Conservation (phyloP, 1,284 basidiomycete genomes). For the Termitomyces sp. region DNA sequence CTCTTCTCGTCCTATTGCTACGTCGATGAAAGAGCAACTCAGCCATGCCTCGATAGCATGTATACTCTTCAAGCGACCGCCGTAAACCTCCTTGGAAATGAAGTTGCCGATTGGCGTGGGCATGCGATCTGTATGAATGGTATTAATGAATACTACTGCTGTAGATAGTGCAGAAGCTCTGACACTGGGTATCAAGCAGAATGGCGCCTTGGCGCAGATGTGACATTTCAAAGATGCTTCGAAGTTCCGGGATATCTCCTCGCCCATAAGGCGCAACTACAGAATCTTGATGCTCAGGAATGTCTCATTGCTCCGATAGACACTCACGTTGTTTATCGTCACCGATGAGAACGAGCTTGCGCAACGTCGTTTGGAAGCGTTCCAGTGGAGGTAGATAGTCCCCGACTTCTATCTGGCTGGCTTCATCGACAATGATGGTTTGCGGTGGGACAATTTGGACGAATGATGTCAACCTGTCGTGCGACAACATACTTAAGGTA, state of each 20-base stretch:
- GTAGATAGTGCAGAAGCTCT: slow-evolving; percentile 15
- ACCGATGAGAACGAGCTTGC: slow-evolving; percentile 67
- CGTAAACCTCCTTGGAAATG: slow-evolving; percentile 62
- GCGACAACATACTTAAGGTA: slow-evolving; percentile 69
- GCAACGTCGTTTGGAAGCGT: slow-evolving; percentile 37
- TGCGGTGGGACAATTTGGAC: slow-evolving; percentile 32
- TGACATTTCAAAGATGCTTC: slow-evolving; percentile 54
- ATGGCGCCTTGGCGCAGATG: slow-evolving; percentile 37
- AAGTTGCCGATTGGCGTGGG: slow-evolving; percentile 67
- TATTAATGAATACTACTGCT: slow-evolving; percentile 4
- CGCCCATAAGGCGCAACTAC: slow-evolving; percentile 55
- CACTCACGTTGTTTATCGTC: slow-evolving; percentile 68
- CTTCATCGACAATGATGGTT: slow-evolving; percentile 56
- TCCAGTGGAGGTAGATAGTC: slow-evolving; percentile 48
- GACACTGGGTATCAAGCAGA: slow-evolving; percentile 58
- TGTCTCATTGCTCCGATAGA: not conserved
- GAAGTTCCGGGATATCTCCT: slow-evolving; percentile 43
- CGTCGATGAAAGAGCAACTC: slow-evolving; percentile 49
- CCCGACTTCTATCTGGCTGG: slow-evolving; percentile 59
- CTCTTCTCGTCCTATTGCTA: slow-evolving; percentile 32
- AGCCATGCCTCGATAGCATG: slow-evolving; percentile 34
- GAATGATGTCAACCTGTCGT: slow-evolving; percentile 25
- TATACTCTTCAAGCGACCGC: slow-evolving; percentile 43
- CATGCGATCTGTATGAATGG: slow-evolving; percentile 56
- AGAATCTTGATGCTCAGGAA: not conserved